phyloP scores from a whole-genome alignment of 768 basidiomycete genomes.

The Cubamyces sp. region DNA sequence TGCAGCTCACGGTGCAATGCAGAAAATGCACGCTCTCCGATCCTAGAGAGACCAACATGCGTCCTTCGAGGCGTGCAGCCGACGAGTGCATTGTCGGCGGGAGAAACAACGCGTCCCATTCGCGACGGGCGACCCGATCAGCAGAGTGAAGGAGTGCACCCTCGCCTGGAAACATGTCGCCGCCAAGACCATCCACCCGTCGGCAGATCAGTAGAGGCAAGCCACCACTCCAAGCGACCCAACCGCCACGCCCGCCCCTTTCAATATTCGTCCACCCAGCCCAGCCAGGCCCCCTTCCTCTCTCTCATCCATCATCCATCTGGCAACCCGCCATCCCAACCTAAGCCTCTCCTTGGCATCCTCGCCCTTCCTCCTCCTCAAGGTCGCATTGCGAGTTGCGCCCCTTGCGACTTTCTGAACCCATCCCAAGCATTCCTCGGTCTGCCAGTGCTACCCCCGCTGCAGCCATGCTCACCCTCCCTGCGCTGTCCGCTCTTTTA shows the following conservation, averaged over 20 bases:
- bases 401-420: conserved; percentile 20
- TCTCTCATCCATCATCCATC: conserved; percentile 8
- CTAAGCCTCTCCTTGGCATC: not conserved
- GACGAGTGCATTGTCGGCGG: not conserved
- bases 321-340: conserved; percentile 16
- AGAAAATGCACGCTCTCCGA: too few relatives aligned
- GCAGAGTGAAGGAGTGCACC: not conserved
- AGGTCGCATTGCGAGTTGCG: conserved; percentile 26
- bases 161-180: conserved; percentile 13
- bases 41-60: too few relatives aligned
- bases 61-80: not conserved
- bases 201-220: conserved; percentile 5
- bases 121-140: conserved; percentile 10
- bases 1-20: too few relatives aligned
- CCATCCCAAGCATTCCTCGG: conserved; percentile 2
- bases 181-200: conserved; percentile 6
- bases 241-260: not conserved
- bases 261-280: not conserved
- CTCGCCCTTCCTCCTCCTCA: not conserved
- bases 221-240: not conserved
- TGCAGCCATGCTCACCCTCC: conserved; percentile 21
- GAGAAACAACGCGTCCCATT: conserved; percentile 5
- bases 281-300: not conserved
- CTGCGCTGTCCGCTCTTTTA: conserved; percentile 30
- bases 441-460: conserved; percentile 11